Conservation (phyloP, 345 rosid genomes). For the Lepidium sativum region DNA sequence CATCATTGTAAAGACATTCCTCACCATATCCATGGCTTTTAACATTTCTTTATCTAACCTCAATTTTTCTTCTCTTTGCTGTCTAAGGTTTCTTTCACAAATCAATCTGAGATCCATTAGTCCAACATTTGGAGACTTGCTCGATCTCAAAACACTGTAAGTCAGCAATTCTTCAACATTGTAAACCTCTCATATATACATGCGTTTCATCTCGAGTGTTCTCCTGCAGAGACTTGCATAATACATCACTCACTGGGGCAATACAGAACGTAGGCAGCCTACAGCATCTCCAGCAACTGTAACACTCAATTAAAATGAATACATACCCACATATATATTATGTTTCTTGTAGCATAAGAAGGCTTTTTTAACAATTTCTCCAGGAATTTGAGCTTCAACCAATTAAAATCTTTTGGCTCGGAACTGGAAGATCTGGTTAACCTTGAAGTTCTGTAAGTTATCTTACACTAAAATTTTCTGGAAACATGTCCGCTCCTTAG, state of each 20-base stretch:
- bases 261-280: slow-evolving; percentile 73
- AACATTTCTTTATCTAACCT: slow-evolving; percentile 13
- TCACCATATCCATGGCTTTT: neutral
- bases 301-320: slow-evolving; percentile 12
- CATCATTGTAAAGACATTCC: slow-evolving; percentile 51
- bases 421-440: slow-evolving; percentile 49
- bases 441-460: slow-evolving; percentile 78
- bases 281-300: slow-evolving; percentile 69
- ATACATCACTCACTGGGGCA: slow-evolving; percentile 79
- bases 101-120: slow-evolving; percentile 67
- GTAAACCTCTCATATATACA: neutral
- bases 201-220: neutral
- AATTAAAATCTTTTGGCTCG: slow-evolving; percentile 58
- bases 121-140: slow-evolving; percentile 90
- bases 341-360: neutral
- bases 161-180: neutral
- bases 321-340: neutral
- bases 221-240: slow-evolving; percentile 70
- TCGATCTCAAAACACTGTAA: slow-evolving; percentile 81
- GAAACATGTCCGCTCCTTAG: neutral
- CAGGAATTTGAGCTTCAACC: slow-evolving; percentile 91
- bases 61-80: neutral
- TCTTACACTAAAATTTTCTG: neutral
- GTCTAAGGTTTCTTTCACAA: slow-evolving; percentile 58
- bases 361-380: neutral